Evolutionary conservation across 2,329 filamentous ascomycete species (phyloP).

Genomic region (Tolypocladium album): DNA sequence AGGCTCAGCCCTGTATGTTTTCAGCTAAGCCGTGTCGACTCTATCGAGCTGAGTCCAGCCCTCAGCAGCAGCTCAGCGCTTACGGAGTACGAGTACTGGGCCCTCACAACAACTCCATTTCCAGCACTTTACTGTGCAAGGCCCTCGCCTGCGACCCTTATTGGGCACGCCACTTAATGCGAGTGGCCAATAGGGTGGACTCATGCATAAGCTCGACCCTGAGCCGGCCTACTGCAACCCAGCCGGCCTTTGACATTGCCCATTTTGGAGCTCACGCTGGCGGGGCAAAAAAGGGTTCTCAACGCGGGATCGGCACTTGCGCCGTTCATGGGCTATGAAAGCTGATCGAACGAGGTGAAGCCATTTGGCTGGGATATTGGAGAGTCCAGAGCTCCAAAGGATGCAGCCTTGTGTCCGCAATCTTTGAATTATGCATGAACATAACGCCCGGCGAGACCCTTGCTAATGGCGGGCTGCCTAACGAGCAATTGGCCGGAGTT

Average conservation of each 20-base stretch:
- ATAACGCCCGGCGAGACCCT: not conserved
- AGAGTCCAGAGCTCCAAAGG: not conserved
- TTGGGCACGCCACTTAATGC: not conserved
- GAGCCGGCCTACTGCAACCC: conserved; percentile 1
- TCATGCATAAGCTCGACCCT: conserved; percentile 1
- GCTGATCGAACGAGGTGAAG: not conserved
- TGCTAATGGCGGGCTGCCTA: not conserved
- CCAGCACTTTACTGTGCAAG: not conserved
- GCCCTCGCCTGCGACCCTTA: not conserved
- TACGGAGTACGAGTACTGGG: too few species aligned
- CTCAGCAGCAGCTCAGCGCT: not conserved
- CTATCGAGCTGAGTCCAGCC: not conserved
- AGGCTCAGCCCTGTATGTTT: not conserved
- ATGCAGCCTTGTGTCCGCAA: not conserved
- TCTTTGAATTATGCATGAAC: not conserved
- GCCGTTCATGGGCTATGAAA: not conserved
- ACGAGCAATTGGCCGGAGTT: not conserved
- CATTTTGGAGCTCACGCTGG: not conserved
- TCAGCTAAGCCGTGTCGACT: not conserved
- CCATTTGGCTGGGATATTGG: not conserved
- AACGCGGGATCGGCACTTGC: not conserved
- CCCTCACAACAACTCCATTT: not conserved
- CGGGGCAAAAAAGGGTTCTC: not conserved
- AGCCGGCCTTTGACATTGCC: conserved; percentile 1
- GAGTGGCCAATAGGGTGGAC: not conserved